Evolutionary conservation across 768 basidiomycete species (phyloP).

Genomic region (Dentipellis fragilis): DNA sequence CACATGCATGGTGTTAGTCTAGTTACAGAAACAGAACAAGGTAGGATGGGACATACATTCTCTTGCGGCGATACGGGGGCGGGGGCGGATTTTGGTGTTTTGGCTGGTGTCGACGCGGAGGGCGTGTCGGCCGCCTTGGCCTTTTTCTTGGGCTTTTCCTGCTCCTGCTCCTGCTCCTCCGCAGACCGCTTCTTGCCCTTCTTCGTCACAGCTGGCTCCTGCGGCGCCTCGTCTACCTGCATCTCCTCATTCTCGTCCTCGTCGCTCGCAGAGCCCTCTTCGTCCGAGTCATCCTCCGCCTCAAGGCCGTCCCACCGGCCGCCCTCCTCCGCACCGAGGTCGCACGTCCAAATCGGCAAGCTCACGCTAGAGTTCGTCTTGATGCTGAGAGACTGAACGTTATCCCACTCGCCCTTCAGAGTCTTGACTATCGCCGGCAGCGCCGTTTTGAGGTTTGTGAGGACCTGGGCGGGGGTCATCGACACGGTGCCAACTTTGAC

Average conservation of each 20-base stretch:
- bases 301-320: slow-evolving; percentile 51
- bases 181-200: slow-evolving; percentile 26
- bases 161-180: slow-evolving; percentile 23
- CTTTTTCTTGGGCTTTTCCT: slow-evolving; percentile 13
- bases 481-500: slow-evolving; percentile 74
- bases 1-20: no score
- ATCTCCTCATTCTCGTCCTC: slow-evolving; percentile 11
- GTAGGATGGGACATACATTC: no score
- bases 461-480: slow-evolving; percentile 62
- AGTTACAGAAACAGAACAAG: no score
- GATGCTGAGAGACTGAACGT: slow-evolving; percentile 80
- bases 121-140: neutral
- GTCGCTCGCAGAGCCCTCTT: slow-evolving; percentile 14
- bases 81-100: neutral
- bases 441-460: slow-evolving; percentile 69
- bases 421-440: slow-evolving; percentile 63
- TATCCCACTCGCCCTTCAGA: slow-evolving; percentile 81
- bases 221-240: slow-evolving; percentile 16
- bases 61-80: neutral
- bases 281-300: slow-evolving; percentile 17
- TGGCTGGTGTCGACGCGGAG: neutral
- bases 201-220: slow-evolving; percentile 10
- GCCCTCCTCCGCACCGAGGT: slow-evolving; percentile 48
- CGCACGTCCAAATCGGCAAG: slow-evolving; percentile 87
- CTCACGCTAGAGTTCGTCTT: slow-evolving; percentile 80